A percentile compares a stretch with the other conserved stretches of the same genome.
Evolutionary conservation across 2,329 filamentous ascomycete genomes (phyloP).

Genomic region (Diaporthe velutina): DNA sequence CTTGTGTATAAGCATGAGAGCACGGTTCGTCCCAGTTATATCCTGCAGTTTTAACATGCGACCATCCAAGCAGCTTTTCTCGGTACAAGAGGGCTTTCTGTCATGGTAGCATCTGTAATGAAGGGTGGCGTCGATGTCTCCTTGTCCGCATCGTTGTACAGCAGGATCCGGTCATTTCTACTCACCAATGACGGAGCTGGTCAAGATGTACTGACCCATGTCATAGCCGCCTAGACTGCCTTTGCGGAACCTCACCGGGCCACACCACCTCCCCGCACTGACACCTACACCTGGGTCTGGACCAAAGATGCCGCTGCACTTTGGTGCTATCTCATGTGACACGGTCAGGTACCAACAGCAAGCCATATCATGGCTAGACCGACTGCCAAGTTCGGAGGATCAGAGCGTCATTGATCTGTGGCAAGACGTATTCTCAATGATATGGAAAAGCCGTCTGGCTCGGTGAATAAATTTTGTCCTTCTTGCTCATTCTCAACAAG

Average conservation of each 20-base stretch:
- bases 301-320: not conserved
- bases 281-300: too few relatives aligned
- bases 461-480: not conserved
- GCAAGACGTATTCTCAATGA: not conserved
- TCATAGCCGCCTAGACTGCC: not conserved
- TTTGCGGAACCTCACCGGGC: too few relatives aligned
- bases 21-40: not conserved
- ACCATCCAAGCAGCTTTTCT: too few relatives aligned
- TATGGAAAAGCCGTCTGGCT: not conserved
- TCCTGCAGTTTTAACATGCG: not conserved
- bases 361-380: not conserved
- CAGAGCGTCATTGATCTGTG: not conserved
- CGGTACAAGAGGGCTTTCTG: fast-evolving
- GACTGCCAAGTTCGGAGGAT: not conserved
- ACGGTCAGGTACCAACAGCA: not conserved
- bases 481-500: too few relatives aligned
- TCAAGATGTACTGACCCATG: not conserved
- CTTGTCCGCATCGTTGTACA: not conserved
- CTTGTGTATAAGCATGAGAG: not conserved
- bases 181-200: not conserved
- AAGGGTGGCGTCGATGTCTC: not conserved
- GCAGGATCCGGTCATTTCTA: not conserved
- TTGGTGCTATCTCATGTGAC: not conserved
- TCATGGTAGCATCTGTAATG: too few relatives aligned
- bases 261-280: too few relatives aligned